Evolutionary conservation across 2,329 filamentous ascomycete genomes (phyloP), one percentile per base, ranked within the genome.

Genomic region (Fusarium subglutinans): DNA sequence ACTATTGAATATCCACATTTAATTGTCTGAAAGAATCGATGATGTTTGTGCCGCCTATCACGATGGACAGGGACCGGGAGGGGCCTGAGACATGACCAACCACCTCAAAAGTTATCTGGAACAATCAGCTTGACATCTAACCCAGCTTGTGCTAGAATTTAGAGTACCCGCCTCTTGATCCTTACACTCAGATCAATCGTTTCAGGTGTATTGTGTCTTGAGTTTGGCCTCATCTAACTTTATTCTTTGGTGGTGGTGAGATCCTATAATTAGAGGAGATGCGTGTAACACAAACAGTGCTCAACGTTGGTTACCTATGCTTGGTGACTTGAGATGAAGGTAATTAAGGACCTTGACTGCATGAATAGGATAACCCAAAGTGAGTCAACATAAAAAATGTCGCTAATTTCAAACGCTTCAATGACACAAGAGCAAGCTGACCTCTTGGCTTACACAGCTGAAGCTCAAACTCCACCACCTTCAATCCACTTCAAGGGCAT

Each of bases 41-140:
- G 66, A 63, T 51, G 33, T 45, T 33, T 56, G 41, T 51, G 26
- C 44, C 38, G 41, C 28, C 41, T 53, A 12, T 56, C 43, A 50
- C 37, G 24, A 55, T 56, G 37, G 38, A 48, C 62, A 63, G 43
- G 15, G 33, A 17, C 33, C 2, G 33, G 33, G 33, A 15, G 33
- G 69, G 62, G 55, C 28, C 40, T 43, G 50, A 71, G 63, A 63
- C 69, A 63, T 53, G 45, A 67, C 69, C 69, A 72, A 43, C 68
- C 69, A 55, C 68, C 55, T 55, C 57, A 43, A 55, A 35, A 68
- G 26, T 35, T 53, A 67, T 40, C 41, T 58, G 51, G 48, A 58
- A 50, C 47, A 40, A 35, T 37, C n/a, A 54, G 35, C 47, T 50
- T 50, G 50, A 53, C 37, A 30, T 41, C 40, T 37, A 70, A 18